These are phyloP conservation scores for Orbilia brochopaga DNA, from an alignment of 2,329 filamentous ascomycete genomes.

Conservation along the genomic window DNA sequence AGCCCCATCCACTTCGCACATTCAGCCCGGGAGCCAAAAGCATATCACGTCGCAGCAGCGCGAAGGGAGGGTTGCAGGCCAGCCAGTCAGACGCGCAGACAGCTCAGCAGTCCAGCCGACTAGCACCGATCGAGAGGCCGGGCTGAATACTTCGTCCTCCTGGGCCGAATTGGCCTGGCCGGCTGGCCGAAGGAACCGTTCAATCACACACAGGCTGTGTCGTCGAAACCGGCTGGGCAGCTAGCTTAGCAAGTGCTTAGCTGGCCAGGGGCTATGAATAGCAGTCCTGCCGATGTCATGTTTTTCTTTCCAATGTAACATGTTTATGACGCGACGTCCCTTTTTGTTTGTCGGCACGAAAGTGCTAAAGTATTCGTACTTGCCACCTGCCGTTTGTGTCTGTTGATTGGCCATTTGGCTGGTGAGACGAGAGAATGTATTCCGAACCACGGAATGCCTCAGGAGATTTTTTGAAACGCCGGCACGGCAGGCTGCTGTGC, in stretches of 20 bases:
- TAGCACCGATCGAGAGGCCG: constrained; percentile 24
- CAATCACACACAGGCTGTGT: constrained; percentile 40
- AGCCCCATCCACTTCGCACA: too few relatives aligned
- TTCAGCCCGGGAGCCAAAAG: constrained; percentile 19
- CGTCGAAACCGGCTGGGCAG: constrained; percentile 19
- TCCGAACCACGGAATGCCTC: constrained; percentile 6
- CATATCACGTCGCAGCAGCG: constrained; percentile 48
- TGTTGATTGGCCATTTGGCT: constrained; percentile 3
- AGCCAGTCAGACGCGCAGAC: constrained; percentile 36
- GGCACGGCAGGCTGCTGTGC: neutral
- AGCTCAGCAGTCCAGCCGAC: constrained; percentile 9
- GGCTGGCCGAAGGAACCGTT: neutral
- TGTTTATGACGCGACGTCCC: constrained; percentile 12
- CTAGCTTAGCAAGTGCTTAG: too few relatives aligned
- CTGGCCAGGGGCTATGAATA: constrained; percentile 49
- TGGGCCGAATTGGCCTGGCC: constrained; percentile 4
- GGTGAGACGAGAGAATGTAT: constrained; percentile 1
- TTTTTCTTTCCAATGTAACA: constrained; percentile 43
- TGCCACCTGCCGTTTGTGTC: constrained; percentile 12
- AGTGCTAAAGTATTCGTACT: too few relatives aligned
- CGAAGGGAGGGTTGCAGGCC: constrained; percentile 31
- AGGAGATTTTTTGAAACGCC: neutral
- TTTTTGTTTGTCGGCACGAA: constrained; percentile 12
- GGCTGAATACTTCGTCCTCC: too few relatives aligned
- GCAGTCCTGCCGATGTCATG: constrained; percentile 2